Evolutionary conservation across 1,139 yeast genomes (phyloP).

Genomic region (Hanseniaspora uvarum): DNA sequence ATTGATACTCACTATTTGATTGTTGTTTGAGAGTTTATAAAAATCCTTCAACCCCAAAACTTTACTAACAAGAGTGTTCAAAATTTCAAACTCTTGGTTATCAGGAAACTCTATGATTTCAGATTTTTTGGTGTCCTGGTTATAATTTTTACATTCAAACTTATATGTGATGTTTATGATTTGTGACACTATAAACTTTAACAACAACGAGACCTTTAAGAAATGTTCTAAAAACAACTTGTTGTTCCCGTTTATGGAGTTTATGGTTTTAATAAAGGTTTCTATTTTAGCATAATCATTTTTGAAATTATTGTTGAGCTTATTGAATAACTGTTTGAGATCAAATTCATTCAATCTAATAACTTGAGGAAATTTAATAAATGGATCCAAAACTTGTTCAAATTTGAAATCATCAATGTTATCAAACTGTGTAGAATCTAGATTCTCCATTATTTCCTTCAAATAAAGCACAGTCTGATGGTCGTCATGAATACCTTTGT

Average conservation of each 20-base stretch:
- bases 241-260: not conserved
- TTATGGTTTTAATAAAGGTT: not conserved
- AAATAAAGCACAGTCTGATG: not conserved
- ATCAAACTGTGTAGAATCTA: not conserved
- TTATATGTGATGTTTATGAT: constrained; percentile 4
- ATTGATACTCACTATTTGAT: not conserved
- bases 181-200: constrained; percentile 10
- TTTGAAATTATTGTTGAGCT: not conserved
- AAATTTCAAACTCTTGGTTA: constrained; percentile 1
- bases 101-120: constrained; percentile 4
- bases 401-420: not conserved
- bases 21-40: not conserved
- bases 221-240: constrained; percentile 6
- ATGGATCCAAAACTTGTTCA: constrained; percentile 1
- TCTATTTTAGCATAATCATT: constrained; percentile 1
- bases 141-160: not conserved
- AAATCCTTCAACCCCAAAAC: not conserved
- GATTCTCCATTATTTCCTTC: not conserved
- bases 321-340: not conserved
- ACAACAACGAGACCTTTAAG: constrained; percentile 1
- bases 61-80: not conserved
- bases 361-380: constrained; percentile 3
- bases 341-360: constrained; percentile 11
- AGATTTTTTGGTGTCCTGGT: not conserved
- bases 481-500: constrained; percentile 1